Evolutionary conservation across 2,329 filamentous ascomycete genomes (phyloP).

Genomic region (Colletotrichum sansevieriae): DNA sequence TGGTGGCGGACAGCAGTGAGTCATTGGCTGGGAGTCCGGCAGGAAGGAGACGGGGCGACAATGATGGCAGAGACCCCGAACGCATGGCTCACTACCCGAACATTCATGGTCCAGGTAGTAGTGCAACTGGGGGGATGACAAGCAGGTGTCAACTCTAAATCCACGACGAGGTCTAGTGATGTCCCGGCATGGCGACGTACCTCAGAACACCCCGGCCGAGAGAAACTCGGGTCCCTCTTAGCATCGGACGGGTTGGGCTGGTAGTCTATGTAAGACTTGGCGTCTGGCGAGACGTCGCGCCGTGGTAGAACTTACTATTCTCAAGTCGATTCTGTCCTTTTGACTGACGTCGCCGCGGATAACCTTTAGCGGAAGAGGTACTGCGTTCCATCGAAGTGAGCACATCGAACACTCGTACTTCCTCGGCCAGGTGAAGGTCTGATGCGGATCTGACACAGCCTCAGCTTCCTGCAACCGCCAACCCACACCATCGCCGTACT

Average conservation of each 20-base stretch:
- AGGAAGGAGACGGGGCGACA: constrained; percentile 33
- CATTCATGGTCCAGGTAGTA: constrained; percentile 41
- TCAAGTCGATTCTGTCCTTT: constrained; percentile 34
- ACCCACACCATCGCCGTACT: constrained; percentile 35
- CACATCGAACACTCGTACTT: constrained; percentile 38
- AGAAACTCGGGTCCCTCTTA: constrained; percentile 32
- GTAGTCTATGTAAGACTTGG: constrained; percentile 13
- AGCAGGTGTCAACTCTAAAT: constrained; percentile 15
- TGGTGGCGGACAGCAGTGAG: constrained; percentile 39
- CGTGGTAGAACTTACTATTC: constrained; percentile 24
- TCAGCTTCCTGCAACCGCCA: constrained; percentile 40
- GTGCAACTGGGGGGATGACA: constrained; percentile 23
- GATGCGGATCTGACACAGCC: constrained; percentile 29
- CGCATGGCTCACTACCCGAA: constrained; percentile 36
- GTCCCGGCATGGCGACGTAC: constrained; percentile 17
- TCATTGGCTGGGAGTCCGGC: constrained; percentile 36
- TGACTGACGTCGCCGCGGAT: constrained; percentile 37
- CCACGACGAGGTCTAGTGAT: background rate
- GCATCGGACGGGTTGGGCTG: constrained; percentile 32
- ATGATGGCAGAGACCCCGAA: constrained; percentile 36
- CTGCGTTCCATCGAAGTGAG: constrained; percentile 38
- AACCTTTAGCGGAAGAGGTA: constrained; percentile 35
- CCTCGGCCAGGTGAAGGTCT: constrained; percentile 27
- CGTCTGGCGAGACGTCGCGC: background rate
- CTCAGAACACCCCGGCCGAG: constrained; percentile 36